phyloP scores from a whole-genome alignment of 2,329 filamentous ascomycete species.

The Stagonosporopsis chrysanthemi region DNA sequence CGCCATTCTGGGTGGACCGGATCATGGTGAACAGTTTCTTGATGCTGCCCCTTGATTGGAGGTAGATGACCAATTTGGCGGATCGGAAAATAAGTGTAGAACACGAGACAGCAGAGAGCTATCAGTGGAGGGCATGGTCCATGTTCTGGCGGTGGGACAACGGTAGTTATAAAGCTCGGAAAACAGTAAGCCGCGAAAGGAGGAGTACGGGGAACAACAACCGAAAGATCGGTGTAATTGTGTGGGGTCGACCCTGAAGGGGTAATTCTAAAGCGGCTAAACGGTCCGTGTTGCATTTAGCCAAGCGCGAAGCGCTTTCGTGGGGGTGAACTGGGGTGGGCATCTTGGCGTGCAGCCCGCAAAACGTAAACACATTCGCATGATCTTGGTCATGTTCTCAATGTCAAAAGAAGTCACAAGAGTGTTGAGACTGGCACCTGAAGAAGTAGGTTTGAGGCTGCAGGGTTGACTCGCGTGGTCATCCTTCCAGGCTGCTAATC shows the following conservation, averaged over 20 bases:
- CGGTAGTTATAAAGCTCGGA: conserved; percentile 33
- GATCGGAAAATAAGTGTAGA: neutral
- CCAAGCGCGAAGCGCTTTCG: conserved; percentile 23
- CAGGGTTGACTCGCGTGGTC: neutral
- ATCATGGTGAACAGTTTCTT: conserved; percentile 34
- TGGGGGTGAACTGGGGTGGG: conserved; percentile 4
- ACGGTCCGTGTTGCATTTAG: conserved; percentile 46
- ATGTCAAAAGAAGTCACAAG: neutral
- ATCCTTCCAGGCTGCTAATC: neutral
- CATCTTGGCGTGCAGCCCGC: conserved; percentile 4
- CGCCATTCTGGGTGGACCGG: conserved; percentile 56
- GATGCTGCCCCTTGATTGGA: neutral
- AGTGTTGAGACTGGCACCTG: neutral
- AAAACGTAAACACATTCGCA: neutral
- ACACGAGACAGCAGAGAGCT: neutral
- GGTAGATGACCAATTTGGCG: neutral
- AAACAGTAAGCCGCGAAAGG: conserved; percentile 35
- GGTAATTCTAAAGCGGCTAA: conserved; percentile 40
- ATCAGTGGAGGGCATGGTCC: neutral
- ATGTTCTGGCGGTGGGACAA: neutral
- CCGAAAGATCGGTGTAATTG: conserved; percentile 25
- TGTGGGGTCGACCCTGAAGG: conserved; percentile 42
- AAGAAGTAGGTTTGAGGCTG: neutral
- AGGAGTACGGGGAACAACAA: conserved; percentile 3
- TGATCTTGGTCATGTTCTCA: neutral